Evolutionary conservation across 768 basidiomycete genomes (phyloP).

Genomic region (Hypsizygus marmoreus): DNA sequence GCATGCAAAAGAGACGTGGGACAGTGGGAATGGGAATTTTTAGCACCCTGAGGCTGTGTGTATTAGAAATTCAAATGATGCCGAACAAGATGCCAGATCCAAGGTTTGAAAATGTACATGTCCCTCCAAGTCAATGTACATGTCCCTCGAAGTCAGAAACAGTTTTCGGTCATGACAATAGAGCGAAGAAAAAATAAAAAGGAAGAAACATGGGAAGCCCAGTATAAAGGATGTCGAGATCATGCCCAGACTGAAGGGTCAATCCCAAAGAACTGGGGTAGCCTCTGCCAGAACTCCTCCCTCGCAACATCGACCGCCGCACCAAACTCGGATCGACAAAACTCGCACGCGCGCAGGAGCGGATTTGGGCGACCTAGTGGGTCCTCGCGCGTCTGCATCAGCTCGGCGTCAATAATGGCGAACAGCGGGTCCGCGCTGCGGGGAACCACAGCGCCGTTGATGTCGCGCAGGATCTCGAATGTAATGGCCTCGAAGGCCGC

Average conservation of each 20-base stretch:
- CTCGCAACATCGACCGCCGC: slow-evolving; percentile 59
- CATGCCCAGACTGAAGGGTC: slow-evolving; percentile 33
- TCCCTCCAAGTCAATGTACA: too few species aligned
- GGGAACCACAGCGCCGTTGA: slow-evolving; percentile 66
- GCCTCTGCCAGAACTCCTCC: slow-evolving; percentile 63
- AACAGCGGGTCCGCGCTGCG: slow-evolving; percentile 72
- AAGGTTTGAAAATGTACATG: too few species aligned
- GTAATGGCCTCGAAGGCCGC: slow-evolving; percentile 74
- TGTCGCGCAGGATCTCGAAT: slow-evolving; percentile 73
- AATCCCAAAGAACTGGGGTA: slow-evolving; percentile 69
- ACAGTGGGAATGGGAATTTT: too few species aligned
- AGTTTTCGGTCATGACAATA: background rate
- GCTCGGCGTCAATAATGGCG: slow-evolving; percentile 64
- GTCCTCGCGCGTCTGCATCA: slow-evolving; percentile 64
- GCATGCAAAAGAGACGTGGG: too few species aligned
- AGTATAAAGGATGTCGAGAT: slow-evolving; percentile 12
- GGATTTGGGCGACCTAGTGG: slow-evolving; percentile 42
- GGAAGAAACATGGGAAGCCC: background rate
- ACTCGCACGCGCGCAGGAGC: slow-evolving; percentile 62
- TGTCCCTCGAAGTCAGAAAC: slow-evolving; percentile 6
- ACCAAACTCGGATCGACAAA: slow-evolving; percentile 63
- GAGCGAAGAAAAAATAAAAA: background rate
- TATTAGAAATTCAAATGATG: too few species aligned
- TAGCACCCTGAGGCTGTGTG: too few species aligned
- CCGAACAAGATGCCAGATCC: too few species aligned